A percentile compares a stretch with the other conserved stretches of the same genome.
Evolutionary conservation across 495 filamentous ascomycete genomes (phyloP).

Genomic region (Echria macrotheca): DNA sequence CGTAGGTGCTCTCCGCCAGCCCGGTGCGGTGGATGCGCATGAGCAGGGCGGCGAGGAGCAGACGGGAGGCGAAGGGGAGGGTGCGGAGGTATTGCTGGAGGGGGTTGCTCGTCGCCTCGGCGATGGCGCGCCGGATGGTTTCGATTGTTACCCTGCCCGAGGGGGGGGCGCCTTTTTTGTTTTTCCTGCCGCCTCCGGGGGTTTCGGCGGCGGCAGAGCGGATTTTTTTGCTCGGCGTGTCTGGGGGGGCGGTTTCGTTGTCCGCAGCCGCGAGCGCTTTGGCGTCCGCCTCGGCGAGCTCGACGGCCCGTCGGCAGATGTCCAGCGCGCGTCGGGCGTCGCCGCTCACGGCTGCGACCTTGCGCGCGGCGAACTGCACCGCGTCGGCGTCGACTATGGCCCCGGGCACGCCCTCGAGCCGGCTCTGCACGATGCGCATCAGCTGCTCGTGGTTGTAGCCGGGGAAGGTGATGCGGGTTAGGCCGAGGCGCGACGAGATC

Average conservation of each 20-base stretch:
- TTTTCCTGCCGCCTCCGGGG: too few relatives aligned
- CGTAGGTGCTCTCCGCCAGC: constrained; percentile 76
- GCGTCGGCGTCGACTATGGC: constrained; percentile 90
- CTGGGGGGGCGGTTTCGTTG: constrained; percentile 23
- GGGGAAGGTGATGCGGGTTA: constrained; percentile 91
- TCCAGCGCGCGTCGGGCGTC: constrained; percentile 91
- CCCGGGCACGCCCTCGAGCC: constrained; percentile 79
- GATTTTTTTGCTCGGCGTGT: constrained; percentile 11
- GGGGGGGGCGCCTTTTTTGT: constrained; percentile 23
- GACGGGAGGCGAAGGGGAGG: constrained; percentile 73
- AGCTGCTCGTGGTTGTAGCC: constrained; percentile 96
- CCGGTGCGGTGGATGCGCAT: constrained; percentile 76
- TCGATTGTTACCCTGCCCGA: constrained; percentile 74
- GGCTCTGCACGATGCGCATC: constrained; percentile 93
- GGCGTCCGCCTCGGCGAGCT: constrained; percentile 78
- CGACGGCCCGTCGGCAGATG: constrained; percentile 92
- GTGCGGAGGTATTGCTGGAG: constrained; percentile 80
- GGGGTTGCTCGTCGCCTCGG: constrained; percentile 88
- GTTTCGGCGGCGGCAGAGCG: too few relatives aligned
- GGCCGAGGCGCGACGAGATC: constrained; percentile 84
- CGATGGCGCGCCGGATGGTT: constrained; percentile 88
- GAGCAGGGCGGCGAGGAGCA: constrained; percentile 78
- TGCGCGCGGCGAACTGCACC: constrained; percentile 90
- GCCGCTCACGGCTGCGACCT: constrained; percentile 93
- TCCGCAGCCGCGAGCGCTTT: constrained; percentile 31